phyloP scores from a whole-genome alignment of 768 basidiomycete genomes.

The Xanthoconium purpureum region DNA sequence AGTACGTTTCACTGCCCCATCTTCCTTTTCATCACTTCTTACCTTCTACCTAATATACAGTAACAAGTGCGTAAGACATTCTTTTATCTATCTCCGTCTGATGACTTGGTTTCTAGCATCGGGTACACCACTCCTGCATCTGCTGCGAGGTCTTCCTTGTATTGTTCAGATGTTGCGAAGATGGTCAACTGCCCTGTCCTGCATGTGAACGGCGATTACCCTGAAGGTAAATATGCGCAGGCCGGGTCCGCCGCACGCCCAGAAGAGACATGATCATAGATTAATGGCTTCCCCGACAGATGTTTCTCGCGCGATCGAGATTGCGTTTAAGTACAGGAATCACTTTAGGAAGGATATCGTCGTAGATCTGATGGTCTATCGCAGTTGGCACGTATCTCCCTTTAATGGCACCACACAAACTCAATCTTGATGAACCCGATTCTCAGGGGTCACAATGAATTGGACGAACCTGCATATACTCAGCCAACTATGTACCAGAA shows the following conservation, averaged over 20 bases:
- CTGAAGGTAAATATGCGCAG: slow-evolving; percentile 53
- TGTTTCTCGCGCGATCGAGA: slow-evolving; percentile 78
- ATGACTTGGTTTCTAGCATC: slow-evolving; percentile 50
- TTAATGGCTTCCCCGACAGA: slow-evolving; percentile 41
- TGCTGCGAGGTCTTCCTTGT: slow-evolving; percentile 77
- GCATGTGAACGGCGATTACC: slow-evolving; percentile 90
- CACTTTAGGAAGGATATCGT: slow-evolving; percentile 90
- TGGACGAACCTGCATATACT: slow-evolving; percentile 84
- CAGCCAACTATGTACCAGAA: slow-evolving; percentile 90
- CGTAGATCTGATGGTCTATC: slow-evolving; percentile 85
- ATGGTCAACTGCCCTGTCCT: slow-evolving; percentile 87
- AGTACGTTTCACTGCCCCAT: slow-evolving; percentile 47
- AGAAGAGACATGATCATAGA: neutral
- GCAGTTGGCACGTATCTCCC: slow-evolving; percentile 57
- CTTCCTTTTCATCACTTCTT: neutral
- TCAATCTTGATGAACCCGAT: neutral
- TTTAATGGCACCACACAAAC: neutral
- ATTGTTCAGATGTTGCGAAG: slow-evolving; percentile 86
- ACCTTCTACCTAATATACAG: slow-evolving; percentile 29
- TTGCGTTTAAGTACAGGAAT: slow-evolving; percentile 85
- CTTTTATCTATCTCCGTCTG: neutral
- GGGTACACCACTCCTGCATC: slow-evolving; percentile 91
- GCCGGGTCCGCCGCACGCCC: neutral
- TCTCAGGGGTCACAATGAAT: slow-evolving; percentile 80
- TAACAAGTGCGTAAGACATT: slow-evolving; percentile 48